phyloP scores from a whole-genome alignment of 495 filamentous ascomycete genomes.

The Aspergillus cristatus region DNA sequence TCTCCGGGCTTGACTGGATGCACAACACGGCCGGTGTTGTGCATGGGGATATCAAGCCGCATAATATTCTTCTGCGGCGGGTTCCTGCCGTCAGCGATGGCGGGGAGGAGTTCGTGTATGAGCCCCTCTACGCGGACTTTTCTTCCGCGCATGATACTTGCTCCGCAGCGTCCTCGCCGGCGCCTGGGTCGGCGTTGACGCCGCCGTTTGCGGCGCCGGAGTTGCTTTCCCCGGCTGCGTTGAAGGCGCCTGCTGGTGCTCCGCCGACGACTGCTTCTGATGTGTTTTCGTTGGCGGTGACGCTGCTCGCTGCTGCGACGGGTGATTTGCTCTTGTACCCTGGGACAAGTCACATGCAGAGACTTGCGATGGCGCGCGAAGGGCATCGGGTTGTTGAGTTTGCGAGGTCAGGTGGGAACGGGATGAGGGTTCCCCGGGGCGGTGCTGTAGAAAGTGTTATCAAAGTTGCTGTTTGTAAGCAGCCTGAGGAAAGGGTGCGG shows the following conservation, averaged over 20 bases:
- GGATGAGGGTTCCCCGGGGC: conserved; percentile 29
- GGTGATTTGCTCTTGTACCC: conserved; percentile 45
- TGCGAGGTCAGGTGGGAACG: conserved; percentile 29
- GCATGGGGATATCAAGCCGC: conserved; percentile 51
- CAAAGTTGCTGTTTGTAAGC: conserved; percentile 32
- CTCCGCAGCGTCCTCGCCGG: conserved; percentile 9
- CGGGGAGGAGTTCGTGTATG: conserved; percentile 19
- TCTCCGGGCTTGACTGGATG: conserved; percentile 44
- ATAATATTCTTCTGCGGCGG: conserved; percentile 40
- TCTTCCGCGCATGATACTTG: conserved; percentile 40
- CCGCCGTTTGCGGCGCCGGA: conserved; percentile 52
- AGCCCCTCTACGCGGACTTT: conserved; percentile 49
- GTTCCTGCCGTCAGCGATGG: conserved; percentile 4
- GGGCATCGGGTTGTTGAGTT: conserved; percentile 40
- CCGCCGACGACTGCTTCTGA: conserved; percentile 37
- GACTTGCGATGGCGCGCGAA: conserved; percentile 38
- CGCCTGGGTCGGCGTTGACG: conserved; percentile 37
- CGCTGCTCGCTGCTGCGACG: conserved; percentile 45
- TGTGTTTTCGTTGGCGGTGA: conserved; percentile 48
- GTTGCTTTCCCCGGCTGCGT: conserved; percentile 31
- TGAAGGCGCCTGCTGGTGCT: conserved; percentile 17
- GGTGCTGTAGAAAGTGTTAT: conserved; percentile 37
- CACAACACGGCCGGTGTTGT: conserved; percentile 34
- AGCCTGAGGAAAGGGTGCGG: conserved; percentile 25
- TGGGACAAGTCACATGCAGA: conserved; percentile 32